These are phyloP conservation scores for Orbilia blumenaviensis DNA, from an alignment of 2,329 filamentous ascomycete species.

Conservation along the genomic window DNA sequence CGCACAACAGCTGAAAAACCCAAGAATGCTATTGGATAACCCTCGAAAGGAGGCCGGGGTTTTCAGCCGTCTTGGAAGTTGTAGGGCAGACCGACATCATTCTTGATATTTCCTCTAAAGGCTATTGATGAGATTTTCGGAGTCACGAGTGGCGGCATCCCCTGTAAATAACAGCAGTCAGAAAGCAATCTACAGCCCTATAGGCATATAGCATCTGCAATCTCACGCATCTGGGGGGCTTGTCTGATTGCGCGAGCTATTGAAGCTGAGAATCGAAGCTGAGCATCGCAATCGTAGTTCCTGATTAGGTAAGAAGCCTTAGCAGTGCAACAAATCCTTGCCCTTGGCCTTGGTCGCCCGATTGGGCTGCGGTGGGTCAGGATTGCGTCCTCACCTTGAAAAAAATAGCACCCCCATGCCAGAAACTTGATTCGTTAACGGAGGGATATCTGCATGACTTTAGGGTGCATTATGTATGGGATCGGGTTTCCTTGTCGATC, in stretches of 20 bases:
- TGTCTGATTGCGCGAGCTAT: not conserved
- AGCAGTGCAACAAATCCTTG: conserved; percentile 1
- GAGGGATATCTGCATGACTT: not conserved
- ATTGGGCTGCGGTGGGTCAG: not conserved
- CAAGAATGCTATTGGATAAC: conserved; percentile 10
- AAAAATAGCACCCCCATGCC: not conserved
- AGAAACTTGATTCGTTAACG: conserved; percentile 26
- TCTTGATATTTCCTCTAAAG: not conserved
- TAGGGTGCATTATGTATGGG: not conserved
- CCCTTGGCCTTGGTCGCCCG: not conserved
- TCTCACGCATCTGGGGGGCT: not conserved
- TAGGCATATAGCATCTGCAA: not conserved
- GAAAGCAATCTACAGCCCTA: conserved; percentile 10
- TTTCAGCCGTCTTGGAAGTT: conserved; percentile 33
- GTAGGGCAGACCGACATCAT: conserved; percentile 7
- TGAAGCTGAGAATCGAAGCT: not conserved
- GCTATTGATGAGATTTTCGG: not conserved
- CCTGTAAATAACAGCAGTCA: not conserved
- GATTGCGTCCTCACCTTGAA: not conserved
- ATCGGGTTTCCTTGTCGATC: not conserved
- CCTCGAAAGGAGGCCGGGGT: not conserved
- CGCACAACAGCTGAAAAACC: conserved; percentile 17
- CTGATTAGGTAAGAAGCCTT: conserved; percentile 16
- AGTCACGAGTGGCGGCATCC: not conserved
- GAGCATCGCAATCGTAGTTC: conserved; percentile 4